Evolutionary conservation across 83 land plant species (phyloP).

Genomic region (Isoetes engelmannii): DNA sequence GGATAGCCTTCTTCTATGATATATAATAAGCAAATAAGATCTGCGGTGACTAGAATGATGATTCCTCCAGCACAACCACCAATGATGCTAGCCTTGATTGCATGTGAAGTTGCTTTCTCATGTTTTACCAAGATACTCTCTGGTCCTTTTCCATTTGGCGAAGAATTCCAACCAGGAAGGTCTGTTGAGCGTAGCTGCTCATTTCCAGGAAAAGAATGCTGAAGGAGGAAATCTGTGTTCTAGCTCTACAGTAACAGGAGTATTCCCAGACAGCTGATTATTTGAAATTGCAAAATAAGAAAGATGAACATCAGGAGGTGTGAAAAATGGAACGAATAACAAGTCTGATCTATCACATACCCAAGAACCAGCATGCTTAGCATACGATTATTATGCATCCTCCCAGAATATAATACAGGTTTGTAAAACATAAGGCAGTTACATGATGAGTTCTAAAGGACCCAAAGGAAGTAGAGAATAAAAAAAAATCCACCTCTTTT

Average conservation of each 20-base stretch:
- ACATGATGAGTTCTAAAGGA: too few species aligned
- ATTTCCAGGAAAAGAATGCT: slow-evolving; percentile 76
- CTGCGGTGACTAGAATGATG: slow-evolving; percentile 35
- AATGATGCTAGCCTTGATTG: slow-evolving; percentile 42
- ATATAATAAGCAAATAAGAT: slow-evolving; percentile 40
- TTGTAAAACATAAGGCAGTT: too few species aligned
- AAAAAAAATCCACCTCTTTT: too few species aligned
- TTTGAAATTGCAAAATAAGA: slow-evolving; percentile 17
- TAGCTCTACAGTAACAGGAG: slow-evolving; percentile 60
- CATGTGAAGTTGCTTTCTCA: slow-evolving; percentile 14
- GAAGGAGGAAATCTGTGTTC: slow-evolving; percentile 38
- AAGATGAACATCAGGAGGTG: too few species aligned
- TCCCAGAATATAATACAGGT: too few species aligned
- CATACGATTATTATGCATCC: too few species aligned
- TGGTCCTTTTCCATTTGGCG: slow-evolving; percentile 30
- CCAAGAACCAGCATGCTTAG: too few species aligned
- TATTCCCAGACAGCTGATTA: slow-evolving; percentile 24
- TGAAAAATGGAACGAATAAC: too few species aligned
- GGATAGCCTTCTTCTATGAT: slow-evolving; percentile 35
- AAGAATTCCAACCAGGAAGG: slow-evolving; percentile 14
- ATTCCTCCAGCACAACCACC: slow-evolving; percentile 55
- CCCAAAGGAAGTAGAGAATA: too few species aligned
- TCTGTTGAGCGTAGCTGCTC: slow-evolving; percentile 17
- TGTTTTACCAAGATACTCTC: slow-evolving; percentile 12
- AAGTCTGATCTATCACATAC: too few species aligned